Base-by-base conservation (phyloP, 2,329 filamentous ascomycete species). In the Dothideomycetes sp. region DNA sequence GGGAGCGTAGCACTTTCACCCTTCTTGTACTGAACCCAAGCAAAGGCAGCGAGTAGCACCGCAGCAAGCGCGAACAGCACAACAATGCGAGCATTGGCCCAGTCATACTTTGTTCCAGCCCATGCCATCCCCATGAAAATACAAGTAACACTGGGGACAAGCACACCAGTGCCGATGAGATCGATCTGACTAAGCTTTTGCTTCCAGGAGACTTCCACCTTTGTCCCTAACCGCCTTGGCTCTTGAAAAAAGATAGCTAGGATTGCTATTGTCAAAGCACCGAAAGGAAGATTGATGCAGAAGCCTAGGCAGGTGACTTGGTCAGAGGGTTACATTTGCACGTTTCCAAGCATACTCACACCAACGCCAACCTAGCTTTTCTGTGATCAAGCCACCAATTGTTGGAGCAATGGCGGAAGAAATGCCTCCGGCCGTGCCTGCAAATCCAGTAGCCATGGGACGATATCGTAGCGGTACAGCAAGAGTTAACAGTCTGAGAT, bases 101-200 rank as follows among this genome's bases (percentile, higher is more conserved):
- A 64, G 22, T 50, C 19, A 37, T 63, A 63, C 10, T 50, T 55
- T 3, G 45, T 55, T 10, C 61, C 60, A 5, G 51, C 61, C 57
- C 57, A 62, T 27, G 52, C 50, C 2, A 63, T 44, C 0, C 53
- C 58, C 2, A 54, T 29, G 38, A 54, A 49, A 9, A 54, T 22
- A 31, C 45, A 42, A 2, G 53, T 52, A 4, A 61, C 43, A 8
- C 51, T 47, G 2, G 56, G 53, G 3, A 62, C 51, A 33, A 62
- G 52, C 11, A 62, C 27, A 5, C 45, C 38, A 19, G 51, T 59
- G 38, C 60, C 55, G 43, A 50, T 22, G 1, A 57, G 48, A 46
- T 63, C 61, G 2, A 64, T 42, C 29, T 54, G 34, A 19, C 37
- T 17, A 53, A 18, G 4, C 45, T 53, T 31, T 19, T 18, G 29